Evolutionary conservation across 345 rosid species (phyloP), one percentile per base, ranked within the genome.

Genomic region (Dipteronia dyeriana): DNA sequence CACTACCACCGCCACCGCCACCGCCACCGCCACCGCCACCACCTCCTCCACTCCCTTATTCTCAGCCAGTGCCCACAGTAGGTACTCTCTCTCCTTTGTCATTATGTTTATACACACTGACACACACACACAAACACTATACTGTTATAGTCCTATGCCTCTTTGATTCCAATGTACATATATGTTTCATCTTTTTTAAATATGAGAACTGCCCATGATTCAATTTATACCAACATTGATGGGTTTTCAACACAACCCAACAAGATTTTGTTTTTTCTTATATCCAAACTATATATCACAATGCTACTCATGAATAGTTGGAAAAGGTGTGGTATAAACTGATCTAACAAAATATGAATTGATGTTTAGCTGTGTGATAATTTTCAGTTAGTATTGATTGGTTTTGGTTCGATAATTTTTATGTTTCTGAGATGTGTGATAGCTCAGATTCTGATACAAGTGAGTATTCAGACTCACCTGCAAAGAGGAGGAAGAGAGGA

Each of bases 361-460:
- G 14, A 25, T 22, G 59, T 53, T 41, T 22, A 10, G 23, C 20
- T 20, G 31, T 68, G 41, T 49, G 61, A 34, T 57, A 25, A 54
- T 62, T 61, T 59, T 71, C 69, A 71, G 79, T 66, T 73, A 66
- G 76, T 79, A 76, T 79, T 76, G 74, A 80, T 81, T 76, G 76
- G 66, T 53, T 78, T 78, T 77, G 75, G 75, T 76, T 75, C 75
- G 65, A 57, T 51, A 75, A 8, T 75, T 72, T 80, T 78, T 68
- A 82, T 80, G 83, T 49, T 70, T 75, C 73, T 82, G 84, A 86
- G 90, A 82, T 81, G 82, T 89, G 75, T 82, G 87, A 78, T 80
- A 86, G 87, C 84, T 88, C 94, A 87, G 93, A 90, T 79, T 91
- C 93, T 79, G 97, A 90, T 82, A 85, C 94, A 26, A 90, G 89